Evolutionary conservation across 257 asterid genomes (phyloP).

Genomic region (Scutellaria minor): DNA sequence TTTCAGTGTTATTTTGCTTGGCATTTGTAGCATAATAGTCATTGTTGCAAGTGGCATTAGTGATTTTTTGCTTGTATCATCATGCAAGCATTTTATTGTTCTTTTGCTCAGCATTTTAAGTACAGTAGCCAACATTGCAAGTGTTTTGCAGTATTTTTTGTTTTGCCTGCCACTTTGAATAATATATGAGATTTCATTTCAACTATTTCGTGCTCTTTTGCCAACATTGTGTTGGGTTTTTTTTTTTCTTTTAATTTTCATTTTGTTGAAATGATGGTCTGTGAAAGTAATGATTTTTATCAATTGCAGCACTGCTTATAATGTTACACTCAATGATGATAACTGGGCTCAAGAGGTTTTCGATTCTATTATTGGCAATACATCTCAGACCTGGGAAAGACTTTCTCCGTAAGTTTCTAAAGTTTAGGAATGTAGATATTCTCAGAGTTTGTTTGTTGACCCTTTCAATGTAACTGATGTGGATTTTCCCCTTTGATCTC

Average conservation of each 20-base stretch:
- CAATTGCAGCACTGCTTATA: slow-evolving; percentile 60
- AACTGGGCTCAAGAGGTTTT: slow-evolving; percentile 60
- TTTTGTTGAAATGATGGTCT: slow-evolving; percentile 13
- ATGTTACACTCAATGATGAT: slow-evolving; percentile 63
- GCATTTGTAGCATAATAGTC: neutral
- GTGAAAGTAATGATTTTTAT: slow-evolving; percentile 25
- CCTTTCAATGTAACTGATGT: slow-evolving; percentile 5
- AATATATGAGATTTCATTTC: neutral
- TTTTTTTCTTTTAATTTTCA: neutral
- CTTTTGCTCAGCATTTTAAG: neutral
- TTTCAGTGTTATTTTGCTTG: neutral
- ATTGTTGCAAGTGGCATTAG: neutral
- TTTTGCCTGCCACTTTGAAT: neutral
- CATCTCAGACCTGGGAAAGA: slow-evolving; percentile 63
- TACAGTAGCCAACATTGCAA: neutral
- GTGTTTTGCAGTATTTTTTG: neutral
- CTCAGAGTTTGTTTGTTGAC: neutral
- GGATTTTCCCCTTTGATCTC: slow-evolving; percentile 29
- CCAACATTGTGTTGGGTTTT: neutral
- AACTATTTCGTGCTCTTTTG: slow-evolving; percentile 9
- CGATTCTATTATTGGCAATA: slow-evolving; percentile 59
- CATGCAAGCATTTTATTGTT: neutral
- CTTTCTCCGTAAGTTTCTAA: slow-evolving; percentile 55
- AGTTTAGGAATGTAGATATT: neutral
- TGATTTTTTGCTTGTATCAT: neutral